A percentile compares a stretch with the other conserved stretches of the same genome.
Conservation (phyloP, 129 eudicot species). For the Escallonia herrerae region DNA sequence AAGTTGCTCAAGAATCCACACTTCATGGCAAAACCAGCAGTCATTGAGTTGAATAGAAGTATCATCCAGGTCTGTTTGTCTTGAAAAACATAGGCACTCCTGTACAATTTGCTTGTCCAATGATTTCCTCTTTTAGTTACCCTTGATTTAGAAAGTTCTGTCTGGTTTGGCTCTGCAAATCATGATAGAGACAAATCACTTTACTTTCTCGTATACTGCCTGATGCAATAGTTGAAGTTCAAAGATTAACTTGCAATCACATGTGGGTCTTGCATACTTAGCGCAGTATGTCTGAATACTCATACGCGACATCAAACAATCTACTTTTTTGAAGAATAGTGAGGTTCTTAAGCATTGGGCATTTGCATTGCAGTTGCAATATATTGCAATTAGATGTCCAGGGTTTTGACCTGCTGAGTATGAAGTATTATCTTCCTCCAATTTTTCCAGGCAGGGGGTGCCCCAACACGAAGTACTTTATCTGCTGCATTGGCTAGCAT, state of each 20-base stretch:
- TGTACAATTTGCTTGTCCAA: not conserved
- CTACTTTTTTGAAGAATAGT: not conserved
- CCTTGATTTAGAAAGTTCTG: not conserved
- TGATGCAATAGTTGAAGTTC: no score
- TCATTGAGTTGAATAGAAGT: constrained; percentile 67
- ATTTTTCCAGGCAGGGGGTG: constrained; percentile 79
- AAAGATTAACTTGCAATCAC: no score
- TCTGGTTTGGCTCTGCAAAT: not conserved
- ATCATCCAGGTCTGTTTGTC: constrained; percentile 68
- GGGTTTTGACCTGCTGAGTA: not conserved
- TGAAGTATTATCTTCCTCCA: not conserved
- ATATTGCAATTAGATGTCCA: not conserved
- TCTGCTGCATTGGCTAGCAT: constrained; percentile 71
- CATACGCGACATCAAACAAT: no score
- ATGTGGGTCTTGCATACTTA: no score
- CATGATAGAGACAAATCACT: not conserved
- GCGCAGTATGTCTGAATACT: no score
- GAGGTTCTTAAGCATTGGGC: not conserved
- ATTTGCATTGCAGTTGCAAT: not conserved
- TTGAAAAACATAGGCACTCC: not conserved
- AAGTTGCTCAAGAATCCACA: constrained; percentile 88
- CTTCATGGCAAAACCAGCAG: constrained; percentile 82
- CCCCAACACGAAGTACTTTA: constrained; percentile 49
- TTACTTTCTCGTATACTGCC: no score
- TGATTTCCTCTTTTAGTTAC: not conserved